Evolutionary conservation across 1,284 basidiomycete species (phyloP), one percentile per base, ranked within the genome.

Genomic region (Schizopora paradoxa): DNA sequence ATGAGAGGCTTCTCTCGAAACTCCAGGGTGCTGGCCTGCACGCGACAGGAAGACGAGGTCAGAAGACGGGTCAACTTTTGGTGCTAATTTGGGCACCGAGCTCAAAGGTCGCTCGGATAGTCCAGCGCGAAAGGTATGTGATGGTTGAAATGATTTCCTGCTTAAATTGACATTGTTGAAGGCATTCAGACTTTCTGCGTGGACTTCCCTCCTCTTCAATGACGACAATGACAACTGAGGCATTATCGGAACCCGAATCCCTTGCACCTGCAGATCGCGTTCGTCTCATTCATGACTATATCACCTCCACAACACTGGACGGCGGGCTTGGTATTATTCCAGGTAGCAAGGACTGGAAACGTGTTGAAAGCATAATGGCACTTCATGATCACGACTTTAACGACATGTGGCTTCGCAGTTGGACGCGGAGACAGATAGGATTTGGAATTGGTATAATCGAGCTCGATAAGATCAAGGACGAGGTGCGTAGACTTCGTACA

Each of bases 321-420:
- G 83, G 86, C 10, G 89, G 90, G 2, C 74, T 93, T 1, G 90
- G 86, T 1, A 79, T 94, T 43, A 78, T 79, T 5, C 83, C 87
- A 1, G 77, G 74, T 13, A 69, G 78, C 18, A 66, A 74, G 18
- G 74, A 80, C 41, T 95, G 90, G 88, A 72, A 81, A 47, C 78
- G 86, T 41, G 77, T 95, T 16, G 81, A 90, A 56, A 79, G 79
- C 21, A 75, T 94, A 41, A 79, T 90, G 66, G 78, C 81, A 2
- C 69, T 95, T n/a, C 92, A 95, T 55, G 85, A 95, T 61, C 76
- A 79, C 31, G 66, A 74, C 26, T 90, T 87, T 64, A 90, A 92
- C 57, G 73, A 83, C n/a, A 55, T 61, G 1, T 89, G 86, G 86
- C 69, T 85, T 26, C 70, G 73, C 14, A 67, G 73, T 8, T 86